Conservation (phyloP, 768 basidiomycete species). For the Leccinum pellstonianum region DNA sequence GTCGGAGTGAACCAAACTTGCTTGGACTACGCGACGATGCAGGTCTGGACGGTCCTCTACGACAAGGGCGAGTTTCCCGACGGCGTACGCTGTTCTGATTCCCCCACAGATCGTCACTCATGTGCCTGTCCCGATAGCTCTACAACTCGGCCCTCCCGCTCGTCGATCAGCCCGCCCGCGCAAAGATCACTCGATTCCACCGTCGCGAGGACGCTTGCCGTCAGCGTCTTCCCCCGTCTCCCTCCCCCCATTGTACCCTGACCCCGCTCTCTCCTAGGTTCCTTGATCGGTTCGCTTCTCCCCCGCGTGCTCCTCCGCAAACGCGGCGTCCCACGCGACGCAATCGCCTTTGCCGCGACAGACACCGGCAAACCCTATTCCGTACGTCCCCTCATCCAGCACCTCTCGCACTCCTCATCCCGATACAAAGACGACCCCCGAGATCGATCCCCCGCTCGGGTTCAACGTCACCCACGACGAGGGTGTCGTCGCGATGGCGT, state of each 20-base stretch:
- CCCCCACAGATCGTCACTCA: constrained; percentile 4
- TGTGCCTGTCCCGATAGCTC: constrained; percentile 39
- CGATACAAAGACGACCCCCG: constrained; percentile 43
- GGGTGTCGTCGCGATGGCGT: constrained; percentile 66
- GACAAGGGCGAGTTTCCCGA: constrained; percentile 36
- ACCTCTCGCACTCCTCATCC: neutral
- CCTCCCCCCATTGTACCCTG: neutral
- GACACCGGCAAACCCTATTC: constrained; percentile 75
- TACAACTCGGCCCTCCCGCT: constrained; percentile 58
- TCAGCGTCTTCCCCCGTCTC: constrained; percentile 28
- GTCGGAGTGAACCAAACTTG: constrained; percentile 13
- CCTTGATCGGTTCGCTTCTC: constrained; percentile 73
- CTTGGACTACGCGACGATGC: constrained; percentile 33
- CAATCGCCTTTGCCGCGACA: constrained; percentile 56
- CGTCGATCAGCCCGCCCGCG: constrained; percentile 55
- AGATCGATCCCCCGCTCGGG: constrained; percentile 54
- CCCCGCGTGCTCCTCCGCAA: constrained; percentile 61
- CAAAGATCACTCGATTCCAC: constrained; percentile 64
- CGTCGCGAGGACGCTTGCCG: constrained; percentile 75
- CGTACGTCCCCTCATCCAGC: constrained; percentile 39
- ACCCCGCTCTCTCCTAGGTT: constrained; percentile 45
- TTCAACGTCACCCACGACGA: constrained; percentile 87
- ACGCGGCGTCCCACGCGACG: constrained; percentile 47
- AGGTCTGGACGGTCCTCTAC: constrained; percentile 42
- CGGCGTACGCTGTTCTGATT: constrained; percentile 28